phyloP scores from a whole-genome alignment of 2,329 filamentous ascomycete genomes.

The Penicillium sp. region DNA sequence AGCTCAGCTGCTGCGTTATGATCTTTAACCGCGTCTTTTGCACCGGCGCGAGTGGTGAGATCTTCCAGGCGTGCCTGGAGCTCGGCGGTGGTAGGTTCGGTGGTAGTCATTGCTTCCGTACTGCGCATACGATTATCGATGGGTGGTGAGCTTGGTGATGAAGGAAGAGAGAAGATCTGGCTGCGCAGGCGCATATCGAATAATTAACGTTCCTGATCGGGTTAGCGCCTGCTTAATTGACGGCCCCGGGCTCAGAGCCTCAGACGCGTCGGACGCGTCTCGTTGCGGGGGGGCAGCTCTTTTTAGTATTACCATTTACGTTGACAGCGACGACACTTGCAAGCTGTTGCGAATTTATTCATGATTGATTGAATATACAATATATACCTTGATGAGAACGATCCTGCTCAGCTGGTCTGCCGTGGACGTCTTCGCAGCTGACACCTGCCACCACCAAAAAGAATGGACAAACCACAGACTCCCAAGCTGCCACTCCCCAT shows the following conservation, averaged over 20 bases:
- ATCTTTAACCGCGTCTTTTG: slow-evolving; percentile 85
- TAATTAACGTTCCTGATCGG: neutral
- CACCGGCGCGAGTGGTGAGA: slow-evolving; percentile 73
- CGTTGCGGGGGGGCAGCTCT: neutral
- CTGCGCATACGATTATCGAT: neutral
- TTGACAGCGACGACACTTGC: neutral
- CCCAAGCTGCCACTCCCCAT: slow-evolving; percentile 17
- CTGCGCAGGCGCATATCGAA: neutral
- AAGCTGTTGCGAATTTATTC: neutral
- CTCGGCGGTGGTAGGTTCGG: slow-evolving; percentile 24
- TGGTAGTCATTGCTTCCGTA: slow-evolving; percentile 12
- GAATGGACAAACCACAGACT: slow-evolving; percentile 24
- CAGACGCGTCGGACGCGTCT: slow-evolving; percentile 4
- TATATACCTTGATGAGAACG: neutral
- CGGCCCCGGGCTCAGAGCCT: too few species aligned
- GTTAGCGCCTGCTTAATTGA: slow-evolving; percentile 6
- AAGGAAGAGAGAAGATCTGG: neutral
- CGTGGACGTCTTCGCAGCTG: slow-evolving; percentile 4
- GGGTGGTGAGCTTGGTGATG: neutral
- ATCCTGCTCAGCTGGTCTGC: neutral
- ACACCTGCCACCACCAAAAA: neutral
- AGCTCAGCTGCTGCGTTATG: slow-evolving; percentile 81
- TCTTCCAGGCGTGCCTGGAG: slow-evolving; percentile 67
- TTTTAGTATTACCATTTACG: too few species aligned
- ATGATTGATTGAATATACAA: neutral